These are phyloP conservation scores for Fraxinus ornus DNA, from an alignment of 305 asterid genomes.

Conservation along the genomic window DNA sequence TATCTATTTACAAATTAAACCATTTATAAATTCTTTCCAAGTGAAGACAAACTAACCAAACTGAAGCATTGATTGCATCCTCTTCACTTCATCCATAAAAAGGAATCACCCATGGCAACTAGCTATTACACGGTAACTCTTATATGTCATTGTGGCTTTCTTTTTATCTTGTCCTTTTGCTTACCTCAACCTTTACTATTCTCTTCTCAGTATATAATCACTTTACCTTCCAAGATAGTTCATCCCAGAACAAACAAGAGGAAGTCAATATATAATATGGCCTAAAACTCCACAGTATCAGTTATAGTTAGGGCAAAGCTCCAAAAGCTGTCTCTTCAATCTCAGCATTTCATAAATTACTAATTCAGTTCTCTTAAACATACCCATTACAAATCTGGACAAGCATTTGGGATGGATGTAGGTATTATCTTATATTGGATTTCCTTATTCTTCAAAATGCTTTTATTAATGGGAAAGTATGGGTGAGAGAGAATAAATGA, in stretches of 20 bases:
- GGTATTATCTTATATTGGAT: slow-evolving; percentile 1
- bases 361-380: not conserved
- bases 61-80: not conserved
- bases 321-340: not conserved
- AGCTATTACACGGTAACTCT: not conserved
- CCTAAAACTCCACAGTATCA: not conserved
- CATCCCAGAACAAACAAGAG: not conserved
- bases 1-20: too few species aligned
- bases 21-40: too few species aligned
- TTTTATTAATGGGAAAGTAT: not conserved
- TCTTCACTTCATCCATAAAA: not conserved
- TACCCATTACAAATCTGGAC: not conserved
- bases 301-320: not conserved
- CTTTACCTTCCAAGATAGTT: not conserved
- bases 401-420: not conserved
- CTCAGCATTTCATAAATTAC: not conserved
- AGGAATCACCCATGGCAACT: not conserved
- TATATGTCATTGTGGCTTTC: not conserved
- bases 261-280: not conserved
- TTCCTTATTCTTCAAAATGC: slow-evolving; percentile 15
- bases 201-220: not conserved
- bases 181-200: not conserved
- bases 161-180: not conserved
- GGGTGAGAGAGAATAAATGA: not conserved
- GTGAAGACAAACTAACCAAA: not conserved